A percentile compares a stretch with the other conserved stretches of the same genome.
These are phyloP conservation scores for Afroboletus lepidellus DNA, from an alignment of 1,284 basidiomycete genomes.

Conservation along the genomic window DNA sequence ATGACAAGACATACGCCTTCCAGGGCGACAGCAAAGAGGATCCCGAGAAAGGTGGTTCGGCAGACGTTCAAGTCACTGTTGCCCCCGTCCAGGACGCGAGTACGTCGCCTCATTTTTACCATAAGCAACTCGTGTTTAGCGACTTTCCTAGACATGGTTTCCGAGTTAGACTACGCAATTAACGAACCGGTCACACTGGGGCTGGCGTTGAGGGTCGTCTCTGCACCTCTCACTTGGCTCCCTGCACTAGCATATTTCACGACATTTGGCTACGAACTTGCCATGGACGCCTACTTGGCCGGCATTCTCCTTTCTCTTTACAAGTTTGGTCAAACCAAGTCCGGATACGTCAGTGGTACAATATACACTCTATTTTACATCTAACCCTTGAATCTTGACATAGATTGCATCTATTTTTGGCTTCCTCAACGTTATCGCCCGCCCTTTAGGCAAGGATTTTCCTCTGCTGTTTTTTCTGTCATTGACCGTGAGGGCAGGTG, in stretches of 20 bases:
- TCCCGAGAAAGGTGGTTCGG: slow-evolving; percentile 11
- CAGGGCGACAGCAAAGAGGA: slow-evolving; percentile 8
- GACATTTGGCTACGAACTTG: slow-evolving; percentile 60
- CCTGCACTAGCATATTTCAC: slow-evolving; percentile 51
- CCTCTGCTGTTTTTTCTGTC: not conserved
- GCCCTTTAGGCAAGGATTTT: slow-evolving; percentile 38
- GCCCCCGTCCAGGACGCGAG: slow-evolving; percentile 20
- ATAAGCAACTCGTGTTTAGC: slow-evolving; percentile 27
- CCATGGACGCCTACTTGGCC: slow-evolving; percentile 56
- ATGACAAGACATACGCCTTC: not conserved
- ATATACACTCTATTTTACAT: not conserved
- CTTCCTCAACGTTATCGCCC: slow-evolving; percentile 52
- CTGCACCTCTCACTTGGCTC: slow-evolving; percentile 58
- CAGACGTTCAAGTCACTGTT: slow-evolving; percentile 26
- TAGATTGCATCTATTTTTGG: slow-evolving; percentile 45
- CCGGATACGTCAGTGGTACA: slow-evolving; percentile 47
- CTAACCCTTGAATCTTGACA: slow-evolving; percentile 9
- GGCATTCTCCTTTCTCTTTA: slow-evolving; percentile 47
- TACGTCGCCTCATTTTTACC: slow-evolving; percentile 1
- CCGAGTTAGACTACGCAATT: slow-evolving; percentile 38
- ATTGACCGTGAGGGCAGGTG: slow-evolving; percentile 34
- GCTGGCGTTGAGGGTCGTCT: slow-evolving; percentile 37
- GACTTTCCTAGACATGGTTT: slow-evolving; percentile 1
- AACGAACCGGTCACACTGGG: slow-evolving; percentile 48
- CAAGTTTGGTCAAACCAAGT: slow-evolving; percentile 46